A percentile compares a stretch with the other conserved stretches of the same genome.
These are phyloP conservation scores for Metarhizium brunneum DNA, from an alignment of 2,329 filamentous ascomycete genomes.

Conservation along the genomic window DNA sequence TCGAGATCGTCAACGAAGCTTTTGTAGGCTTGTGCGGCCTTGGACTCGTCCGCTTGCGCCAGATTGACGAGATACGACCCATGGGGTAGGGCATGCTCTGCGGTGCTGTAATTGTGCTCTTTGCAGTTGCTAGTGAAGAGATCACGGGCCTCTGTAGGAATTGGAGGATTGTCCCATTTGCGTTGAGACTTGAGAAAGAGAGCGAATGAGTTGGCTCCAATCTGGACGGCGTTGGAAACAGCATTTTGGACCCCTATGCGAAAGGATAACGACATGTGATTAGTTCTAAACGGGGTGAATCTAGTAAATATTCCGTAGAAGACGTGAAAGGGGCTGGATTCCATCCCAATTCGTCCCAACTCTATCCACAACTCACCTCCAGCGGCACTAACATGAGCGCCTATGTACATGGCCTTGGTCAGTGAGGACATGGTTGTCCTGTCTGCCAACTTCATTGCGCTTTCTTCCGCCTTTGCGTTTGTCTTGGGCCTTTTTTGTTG, in stretches of 20 bases:
- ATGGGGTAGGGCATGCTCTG: slow-evolving; percentile 74
- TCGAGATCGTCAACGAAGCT: slow-evolving; percentile 81
- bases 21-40: slow-evolving; percentile 76
- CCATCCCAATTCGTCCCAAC: background rate
- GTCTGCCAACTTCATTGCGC: slow-evolving; percentile 53
- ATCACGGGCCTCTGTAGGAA: slow-evolving; percentile 57
- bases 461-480: slow-evolving; percentile 27
- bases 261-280: background rate
- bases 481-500: slow-evolving; percentile 35
- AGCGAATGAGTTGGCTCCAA: slow-evolving; percentile 88
- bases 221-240: slow-evolving; percentile 65
- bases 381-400: slow-evolving; percentile 84
- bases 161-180: slow-evolving; percentile 81
- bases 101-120: slow-evolving; percentile 61
- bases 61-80: slow-evolving; percentile 96
- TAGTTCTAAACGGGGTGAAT: slow-evolving; percentile 1
- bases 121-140: slow-evolving; percentile 62
- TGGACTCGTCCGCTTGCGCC: slow-evolving; percentile 69
- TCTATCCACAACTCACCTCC: slow-evolving; percentile 50
- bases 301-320: background rate
- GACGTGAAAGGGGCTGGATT: background rate
- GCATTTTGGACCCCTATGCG: slow-evolving; percentile 75
- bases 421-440: slow-evolving; percentile 57
- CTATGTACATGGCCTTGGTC: slow-evolving; percentile 68
- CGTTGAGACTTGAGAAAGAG: slow-evolving; percentile 94